Conservation (phyloP, 1,139 yeast species). For the Geotrichum cucujoidarum region DNA sequence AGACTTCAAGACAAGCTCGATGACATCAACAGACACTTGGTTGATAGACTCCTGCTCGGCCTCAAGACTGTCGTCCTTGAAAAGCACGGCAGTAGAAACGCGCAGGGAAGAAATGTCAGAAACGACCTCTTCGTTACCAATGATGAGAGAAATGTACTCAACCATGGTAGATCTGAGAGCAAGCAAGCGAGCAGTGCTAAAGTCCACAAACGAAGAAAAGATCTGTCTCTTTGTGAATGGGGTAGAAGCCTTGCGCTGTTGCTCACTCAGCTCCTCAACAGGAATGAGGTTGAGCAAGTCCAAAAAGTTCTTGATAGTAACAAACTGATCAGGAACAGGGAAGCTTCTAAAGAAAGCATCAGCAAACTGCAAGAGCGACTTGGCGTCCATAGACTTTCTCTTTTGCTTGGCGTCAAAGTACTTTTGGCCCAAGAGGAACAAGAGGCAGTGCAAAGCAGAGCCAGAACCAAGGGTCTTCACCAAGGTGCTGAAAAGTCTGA, state of each 20-base stretch:
- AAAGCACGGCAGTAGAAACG: slow-evolving; percentile 25
- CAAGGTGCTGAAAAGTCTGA: slow-evolving; percentile 71
- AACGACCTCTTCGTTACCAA: slow-evolving; percentile 29
- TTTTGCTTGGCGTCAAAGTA: slow-evolving; percentile 51
- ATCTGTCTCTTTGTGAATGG: slow-evolving; percentile 51
- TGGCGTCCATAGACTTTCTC: slow-evolving; percentile 61
- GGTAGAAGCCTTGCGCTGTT: slow-evolving; percentile 29
- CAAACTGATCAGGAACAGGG: slow-evolving; percentile 61
- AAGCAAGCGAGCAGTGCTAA: slow-evolving; percentile 49
- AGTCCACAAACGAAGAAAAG: slow-evolving; percentile 57
- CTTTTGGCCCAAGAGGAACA: slow-evolving; percentile 78
- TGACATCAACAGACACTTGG: slow-evolving; percentile 22
- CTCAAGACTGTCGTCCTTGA: slow-evolving; percentile 16
- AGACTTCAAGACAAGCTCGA: slow-evolving; percentile 22
- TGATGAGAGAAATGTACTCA: slow-evolving; percentile 37
- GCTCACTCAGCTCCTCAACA: slow-evolving; percentile 35
- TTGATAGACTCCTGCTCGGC: slow-evolving; percentile 20
- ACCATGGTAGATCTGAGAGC: slow-evolving; percentile 46
- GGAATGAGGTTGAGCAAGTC: slow-evolving; percentile 32
- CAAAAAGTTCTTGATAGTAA: slow-evolving; percentile 53
- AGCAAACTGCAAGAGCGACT: slow-evolving; percentile 64
- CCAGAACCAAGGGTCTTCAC: slow-evolving; percentile 71
- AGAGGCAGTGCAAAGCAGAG: slow-evolving; percentile 59
- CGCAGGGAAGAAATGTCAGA: slow-evolving; percentile 33
- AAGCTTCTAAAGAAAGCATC: slow-evolving; percentile 65